phyloP scores from a whole-genome alignment of 495 filamentous ascomycete species.

The Tetracladium marchalianum region DNA sequence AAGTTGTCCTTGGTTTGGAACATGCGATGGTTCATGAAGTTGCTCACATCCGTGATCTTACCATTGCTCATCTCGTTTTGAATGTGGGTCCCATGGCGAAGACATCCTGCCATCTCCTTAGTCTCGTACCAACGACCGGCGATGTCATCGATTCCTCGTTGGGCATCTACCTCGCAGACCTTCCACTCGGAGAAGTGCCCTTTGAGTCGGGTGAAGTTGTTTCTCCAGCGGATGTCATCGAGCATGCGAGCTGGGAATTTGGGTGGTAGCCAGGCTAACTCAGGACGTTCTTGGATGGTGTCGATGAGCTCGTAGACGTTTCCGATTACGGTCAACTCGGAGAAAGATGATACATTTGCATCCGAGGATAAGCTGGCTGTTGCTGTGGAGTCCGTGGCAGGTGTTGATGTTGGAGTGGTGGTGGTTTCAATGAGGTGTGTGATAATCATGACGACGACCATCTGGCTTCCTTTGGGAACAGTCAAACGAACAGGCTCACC shows the following conservation, averaged over 20 bases:
- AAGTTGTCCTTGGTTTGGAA: constrained; percentile 23
- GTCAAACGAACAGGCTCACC: constrained; percentile 46
- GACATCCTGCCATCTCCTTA: constrained; percentile 37
- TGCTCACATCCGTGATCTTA: constrained; percentile 30
- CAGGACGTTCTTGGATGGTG: constrained; percentile 13
- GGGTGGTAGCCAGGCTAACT: constrained; percentile 12
- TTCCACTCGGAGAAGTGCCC: constrained; percentile 33
- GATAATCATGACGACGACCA: constrained; percentile 38
- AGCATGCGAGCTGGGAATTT: constrained; percentile 32
- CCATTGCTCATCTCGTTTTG: constrained; percentile 25
- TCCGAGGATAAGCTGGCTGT: neutral
- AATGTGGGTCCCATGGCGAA: constrained; percentile 30
- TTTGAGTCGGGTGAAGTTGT: constrained; percentile 28
- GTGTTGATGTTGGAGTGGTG: too few species aligned
- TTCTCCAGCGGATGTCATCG: constrained; percentile 27
- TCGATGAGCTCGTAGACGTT: constrained; percentile 37
- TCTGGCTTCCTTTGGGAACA: neutral
- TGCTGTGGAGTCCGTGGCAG: neutral
- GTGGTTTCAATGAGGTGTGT: constrained; percentile 23
- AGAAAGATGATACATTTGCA: constrained; percentile 8
- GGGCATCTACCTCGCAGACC: constrained; percentile 22
- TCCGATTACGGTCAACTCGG: constrained; percentile 27
- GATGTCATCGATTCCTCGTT: constrained; percentile 36
- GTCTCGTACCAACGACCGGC: constrained; percentile 58
- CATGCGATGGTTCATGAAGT: constrained; percentile 39